Conservation (phyloP, 805 yeast genomes). For the Yamadazyma kitorensis region DNA sequence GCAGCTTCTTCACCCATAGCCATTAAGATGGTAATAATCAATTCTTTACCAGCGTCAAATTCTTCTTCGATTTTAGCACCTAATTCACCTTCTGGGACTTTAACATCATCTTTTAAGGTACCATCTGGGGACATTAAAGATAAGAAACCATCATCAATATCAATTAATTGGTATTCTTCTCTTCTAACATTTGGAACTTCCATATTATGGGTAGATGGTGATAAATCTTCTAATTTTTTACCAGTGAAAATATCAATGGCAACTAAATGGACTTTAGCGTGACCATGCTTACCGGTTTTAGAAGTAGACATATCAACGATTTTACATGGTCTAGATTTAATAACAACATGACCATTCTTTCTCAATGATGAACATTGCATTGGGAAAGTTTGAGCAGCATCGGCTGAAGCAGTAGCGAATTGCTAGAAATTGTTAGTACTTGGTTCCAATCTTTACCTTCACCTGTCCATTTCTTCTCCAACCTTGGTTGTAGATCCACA, state of each 20-base stretch:
- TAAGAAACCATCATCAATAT: slow-evolving; percentile 97
- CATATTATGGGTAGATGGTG: slow-evolving; percentile 99
- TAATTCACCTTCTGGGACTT: slow-evolving; percentile 96
- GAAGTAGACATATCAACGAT: slow-evolving; percentile 99
- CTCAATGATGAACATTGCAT: slow-evolving; percentile 99
- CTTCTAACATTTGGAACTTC: slow-evolving; percentile 98
- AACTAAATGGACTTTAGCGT: slow-evolving; percentile 99
- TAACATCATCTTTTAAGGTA: slow-evolving; percentile 99
- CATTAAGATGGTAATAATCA: slow-evolving; percentile 91
- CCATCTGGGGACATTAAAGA: slow-evolving; percentile 96
- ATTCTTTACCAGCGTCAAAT: slow-evolving; percentile 97
- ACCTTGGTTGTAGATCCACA: not conserved
- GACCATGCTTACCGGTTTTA: slow-evolving; percentile 99
- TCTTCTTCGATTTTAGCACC: slow-evolving; percentile 91
- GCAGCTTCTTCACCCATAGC: slow-evolving; percentile 99
- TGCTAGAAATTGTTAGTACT: slow-evolving; percentile 48
- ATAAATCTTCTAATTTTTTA: slow-evolving; percentile 99
- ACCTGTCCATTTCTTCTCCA: not conserved
- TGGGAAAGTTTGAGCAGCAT: slow-evolving; percentile 98
- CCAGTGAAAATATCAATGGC: slow-evolving; percentile 98
- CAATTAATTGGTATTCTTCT: slow-evolving; percentile 94
- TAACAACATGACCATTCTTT: slow-evolving; percentile 98
- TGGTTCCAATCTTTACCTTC: not conserved
- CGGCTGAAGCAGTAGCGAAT: slow-evolving; percentile 98
- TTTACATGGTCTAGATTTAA: slow-evolving; percentile 99